Evolutionary conservation across 2,329 filamentous ascomycete species (phyloP).

Genomic region (Plenodomus biglobosus): DNA sequence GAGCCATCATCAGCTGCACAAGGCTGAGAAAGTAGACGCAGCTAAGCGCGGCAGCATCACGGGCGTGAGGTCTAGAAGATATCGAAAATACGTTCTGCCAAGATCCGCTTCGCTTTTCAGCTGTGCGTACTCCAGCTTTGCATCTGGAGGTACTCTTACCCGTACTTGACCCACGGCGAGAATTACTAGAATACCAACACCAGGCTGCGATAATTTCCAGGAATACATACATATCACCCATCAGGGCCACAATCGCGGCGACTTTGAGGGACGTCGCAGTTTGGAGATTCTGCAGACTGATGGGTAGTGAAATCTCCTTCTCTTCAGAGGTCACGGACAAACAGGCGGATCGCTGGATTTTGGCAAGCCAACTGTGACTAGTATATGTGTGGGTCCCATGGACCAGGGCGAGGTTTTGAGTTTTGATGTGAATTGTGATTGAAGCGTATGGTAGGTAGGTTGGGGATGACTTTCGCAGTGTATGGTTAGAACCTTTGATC

Average conservation of each 20-base stretch:
- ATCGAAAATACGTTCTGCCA: no score
- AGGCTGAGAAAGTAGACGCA: no score
- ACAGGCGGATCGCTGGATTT: background rate
- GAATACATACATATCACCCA: background rate
- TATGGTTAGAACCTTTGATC: no score
- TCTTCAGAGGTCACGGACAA: background rate
- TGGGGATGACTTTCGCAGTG: no score
- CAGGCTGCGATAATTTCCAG: background rate
- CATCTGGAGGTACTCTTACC: no score
- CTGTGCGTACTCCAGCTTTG: no score
- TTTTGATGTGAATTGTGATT: background rate
- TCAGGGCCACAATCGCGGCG: background rate
- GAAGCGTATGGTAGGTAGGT: background rate
- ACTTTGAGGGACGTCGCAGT: background rate
- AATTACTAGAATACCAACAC: no score
- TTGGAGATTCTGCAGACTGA: background rate
- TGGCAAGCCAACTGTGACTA: background rate
- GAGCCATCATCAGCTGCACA: no score
- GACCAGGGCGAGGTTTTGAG: background rate
- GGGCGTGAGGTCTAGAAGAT: no score
- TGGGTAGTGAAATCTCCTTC: background rate
- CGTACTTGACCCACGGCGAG: no score
- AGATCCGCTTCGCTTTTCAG: no score
- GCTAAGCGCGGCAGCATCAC: no score
- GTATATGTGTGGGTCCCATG: background rate